Conservation (phyloP, 306 rosid species). For the Styphnolobium japonicum region DNA sequence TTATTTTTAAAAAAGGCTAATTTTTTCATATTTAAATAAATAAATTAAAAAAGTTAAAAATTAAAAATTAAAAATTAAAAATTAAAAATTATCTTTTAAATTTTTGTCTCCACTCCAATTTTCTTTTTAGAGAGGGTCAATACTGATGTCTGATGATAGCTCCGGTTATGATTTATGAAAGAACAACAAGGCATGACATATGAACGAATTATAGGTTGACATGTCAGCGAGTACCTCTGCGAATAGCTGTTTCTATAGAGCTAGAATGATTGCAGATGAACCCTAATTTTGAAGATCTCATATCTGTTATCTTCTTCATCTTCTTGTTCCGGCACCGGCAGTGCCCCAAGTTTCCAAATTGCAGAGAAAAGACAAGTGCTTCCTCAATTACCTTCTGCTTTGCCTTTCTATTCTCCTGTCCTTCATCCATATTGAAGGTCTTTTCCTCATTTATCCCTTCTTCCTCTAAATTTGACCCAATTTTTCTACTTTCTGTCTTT, state of each 20-base stretch:
- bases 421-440: not conserved
- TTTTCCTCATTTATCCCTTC: not conserved
- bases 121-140: no score
- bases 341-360: not conserved
- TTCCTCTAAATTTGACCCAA: not conserved
- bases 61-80: no score
- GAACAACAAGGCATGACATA: no score
- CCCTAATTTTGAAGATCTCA: not conserved
- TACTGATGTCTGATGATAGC: no score
- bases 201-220: not conserved
- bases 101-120: no score
- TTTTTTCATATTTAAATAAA: no score
- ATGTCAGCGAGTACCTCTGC: not conserved
- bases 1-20: no score
- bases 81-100: no score
- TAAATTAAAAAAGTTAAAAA: no score
- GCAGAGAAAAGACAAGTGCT: not conserved
- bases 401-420: not conserved
- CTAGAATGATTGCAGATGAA: no score
- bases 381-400: constrained; percentile 19
- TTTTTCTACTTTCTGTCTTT: not conserved
- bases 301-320: not conserved
- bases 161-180: no score
- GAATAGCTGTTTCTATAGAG: no score
- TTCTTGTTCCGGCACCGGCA: not conserved